Evolutionary conservation across 1,284 basidiomycete genomes (phyloP).

Genomic region (Ceratobasidium sp.): DNA sequence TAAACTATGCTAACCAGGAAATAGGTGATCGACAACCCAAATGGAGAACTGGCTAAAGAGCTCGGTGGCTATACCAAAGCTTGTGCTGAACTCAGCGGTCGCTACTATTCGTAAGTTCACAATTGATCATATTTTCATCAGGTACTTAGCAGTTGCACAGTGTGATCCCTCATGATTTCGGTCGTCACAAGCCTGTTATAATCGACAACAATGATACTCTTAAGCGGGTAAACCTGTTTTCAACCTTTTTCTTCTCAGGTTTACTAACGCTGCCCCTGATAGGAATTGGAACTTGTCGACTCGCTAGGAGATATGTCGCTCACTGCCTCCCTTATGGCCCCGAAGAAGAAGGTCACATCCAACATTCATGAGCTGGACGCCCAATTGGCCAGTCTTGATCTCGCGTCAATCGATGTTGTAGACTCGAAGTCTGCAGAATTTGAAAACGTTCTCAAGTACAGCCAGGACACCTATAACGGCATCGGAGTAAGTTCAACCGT

Average conservation of each 20-base stretch:
- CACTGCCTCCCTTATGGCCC: conserved; percentile 32
- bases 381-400: conserved; percentile 65
- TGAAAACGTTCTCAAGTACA: conserved; percentile 61
- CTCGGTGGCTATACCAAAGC: conserved; percentile 44
- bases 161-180: conserved; percentile 47
- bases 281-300: conserved; percentile 73
- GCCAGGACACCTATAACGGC: conserved; percentile 64
- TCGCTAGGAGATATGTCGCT: conserved; percentile 59
- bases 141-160: conserved; percentile 16
- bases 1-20: conserved; percentile 1
- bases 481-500: conserved; percentile 23
- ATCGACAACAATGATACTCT: conserved; percentile 44
- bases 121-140: background rate
- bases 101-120: conserved; percentile 66
- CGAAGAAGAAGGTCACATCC: conserved; percentile 65
- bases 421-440: conserved; percentile 61
- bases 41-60: conserved; percentile 32
- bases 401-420: conserved; percentile 66
- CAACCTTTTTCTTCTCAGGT: background rate
- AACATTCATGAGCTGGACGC: conserved; percentile 69
- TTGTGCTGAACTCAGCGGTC: conserved; percentile 44
- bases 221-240: conserved; percentile 16
- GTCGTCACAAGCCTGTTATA: conserved; percentile 43
- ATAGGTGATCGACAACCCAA: conserved; percentile 46
- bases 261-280: conserved; percentile 21